Evolutionary conservation across 768 basidiomycete species (phyloP).

Genomic region (Coprinopsis cinerea): DNA sequence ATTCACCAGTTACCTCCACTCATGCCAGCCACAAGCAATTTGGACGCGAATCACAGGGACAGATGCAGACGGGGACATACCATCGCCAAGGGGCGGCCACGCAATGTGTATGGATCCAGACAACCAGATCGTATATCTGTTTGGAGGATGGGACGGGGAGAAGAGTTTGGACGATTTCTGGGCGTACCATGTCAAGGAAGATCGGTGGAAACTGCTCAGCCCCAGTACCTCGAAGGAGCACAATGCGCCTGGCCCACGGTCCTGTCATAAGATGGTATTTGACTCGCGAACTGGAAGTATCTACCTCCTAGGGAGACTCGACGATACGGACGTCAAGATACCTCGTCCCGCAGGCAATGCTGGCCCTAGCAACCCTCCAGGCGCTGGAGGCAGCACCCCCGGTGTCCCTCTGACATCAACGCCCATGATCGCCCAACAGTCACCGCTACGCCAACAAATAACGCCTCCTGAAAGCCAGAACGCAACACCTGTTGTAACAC

Average conservation of each 20-base stretch:
- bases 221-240: constrained; percentile 46
- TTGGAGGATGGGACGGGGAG: constrained; percentile 76
- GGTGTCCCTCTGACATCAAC: neutral
- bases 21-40: constrained; percentile 49
- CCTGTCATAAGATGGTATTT: constrained; percentile 81
- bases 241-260: constrained; percentile 65
- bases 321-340: constrained; percentile 42
- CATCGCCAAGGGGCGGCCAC: constrained; percentile 68
- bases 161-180: constrained; percentile 76
- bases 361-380: too few relatives aligned
- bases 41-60: constrained; percentile 59
- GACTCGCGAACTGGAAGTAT: constrained; percentile 65
- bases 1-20: constrained; percentile 55
- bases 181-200: constrained; percentile 56
- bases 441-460: constrained; percentile 12
- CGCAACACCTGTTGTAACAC: neutral
- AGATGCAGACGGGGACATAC: constrained; percentile 61
- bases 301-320: constrained; percentile 66
- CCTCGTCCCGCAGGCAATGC: neutral
- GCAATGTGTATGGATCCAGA: constrained; percentile 74
- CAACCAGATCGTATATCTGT: constrained; percentile 60
- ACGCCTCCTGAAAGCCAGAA: constrained; percentile 7
- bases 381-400: constrained; percentile 13
- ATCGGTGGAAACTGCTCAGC: constrained; percentile 59
- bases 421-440: constrained; percentile 13